phyloP scores from a whole-genome alignment of 1,284 basidiomycete species.

The Leccinum fallax region DNA sequence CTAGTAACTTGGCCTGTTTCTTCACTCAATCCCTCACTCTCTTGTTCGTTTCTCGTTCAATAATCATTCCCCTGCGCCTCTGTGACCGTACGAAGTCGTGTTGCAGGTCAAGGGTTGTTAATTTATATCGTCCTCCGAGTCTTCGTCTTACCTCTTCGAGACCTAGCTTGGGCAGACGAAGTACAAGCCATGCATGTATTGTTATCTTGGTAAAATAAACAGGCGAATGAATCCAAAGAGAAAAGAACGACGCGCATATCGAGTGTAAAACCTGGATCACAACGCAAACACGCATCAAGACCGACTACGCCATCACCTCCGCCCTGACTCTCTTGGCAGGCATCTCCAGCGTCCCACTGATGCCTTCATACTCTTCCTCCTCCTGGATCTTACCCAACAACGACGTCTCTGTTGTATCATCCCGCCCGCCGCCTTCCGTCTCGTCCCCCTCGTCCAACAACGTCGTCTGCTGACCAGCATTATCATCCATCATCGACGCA shows the following conservation, averaged over 20 bases:
- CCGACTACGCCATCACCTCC: conserved; percentile 8
- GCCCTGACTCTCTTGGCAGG: conserved; percentile 32
- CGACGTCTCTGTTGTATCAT: conserved; percentile 18
- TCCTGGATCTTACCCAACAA: conserved; percentile 27
- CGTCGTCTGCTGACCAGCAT: neutral
- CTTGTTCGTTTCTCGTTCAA: conserved; percentile 2
- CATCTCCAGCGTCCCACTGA: conserved; percentile 16
- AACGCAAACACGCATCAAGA: neutral
- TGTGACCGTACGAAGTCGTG: neutral
- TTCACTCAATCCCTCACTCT: neutral
- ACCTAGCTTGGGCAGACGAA: conserved; percentile 7
- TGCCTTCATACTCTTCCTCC: conserved; percentile 34
- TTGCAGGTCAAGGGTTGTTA: too few relatives aligned
- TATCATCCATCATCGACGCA: neutral
- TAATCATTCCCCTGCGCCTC: conserved; percentile 11
- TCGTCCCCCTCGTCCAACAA: conserved; percentile 24
- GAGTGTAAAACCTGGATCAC: neutral
- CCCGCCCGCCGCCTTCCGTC: conserved; percentile 10
- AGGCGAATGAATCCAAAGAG: neutral
- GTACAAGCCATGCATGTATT: conserved; percentile 28
- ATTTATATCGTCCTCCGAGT: neutral
- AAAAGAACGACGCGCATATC: neutral
- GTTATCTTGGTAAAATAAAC: conserved; percentile 22
- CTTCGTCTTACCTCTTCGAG: neutral
- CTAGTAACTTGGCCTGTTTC: conserved; percentile 23